A percentile compares a stretch with the other conserved stretches of the same genome.
Conservation (phyloP, 805 yeast genomes). For the Kluyveromyces starmeri region DNA sequence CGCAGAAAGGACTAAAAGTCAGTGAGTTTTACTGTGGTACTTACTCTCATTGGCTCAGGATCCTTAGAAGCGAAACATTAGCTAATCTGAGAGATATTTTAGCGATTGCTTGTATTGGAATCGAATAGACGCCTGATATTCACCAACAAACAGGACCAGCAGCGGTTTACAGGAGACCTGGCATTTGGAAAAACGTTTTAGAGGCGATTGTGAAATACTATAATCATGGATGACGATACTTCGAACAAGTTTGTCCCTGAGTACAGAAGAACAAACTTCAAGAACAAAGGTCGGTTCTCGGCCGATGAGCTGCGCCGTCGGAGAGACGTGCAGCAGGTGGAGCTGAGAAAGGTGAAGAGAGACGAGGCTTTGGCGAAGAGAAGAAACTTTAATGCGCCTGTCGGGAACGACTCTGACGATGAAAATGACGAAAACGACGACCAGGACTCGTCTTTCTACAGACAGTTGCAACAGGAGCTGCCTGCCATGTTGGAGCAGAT, state of each 20-base stretch:
- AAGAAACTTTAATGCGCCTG: conserved; percentile 56
- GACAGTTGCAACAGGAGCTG: conserved; percentile 53
- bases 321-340: conserved; percentile 95
- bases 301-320: conserved; percentile 96
- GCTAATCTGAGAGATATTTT: too few species aligned
- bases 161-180: too few species aligned
- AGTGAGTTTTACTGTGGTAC: too few species aligned
- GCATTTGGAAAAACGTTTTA: too few species aligned
- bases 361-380: conserved; percentile 92
- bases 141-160: too few species aligned
- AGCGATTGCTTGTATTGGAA: too few species aligned
- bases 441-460: conserved; percentile 29
- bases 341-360: conserved; percentile 89
- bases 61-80: too few species aligned
- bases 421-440: conserved; percentile 36
- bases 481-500: conserved; percentile 82
- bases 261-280: conserved; percentile 92
- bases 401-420: conserved; percentile 45
- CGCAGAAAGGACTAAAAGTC: too few species aligned
- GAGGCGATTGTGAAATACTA: too few species aligned
- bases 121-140: too few species aligned
- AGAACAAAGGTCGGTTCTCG: conserved; percentile 87
- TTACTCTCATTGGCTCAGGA: too few species aligned
- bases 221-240: conserved; percentile 49
- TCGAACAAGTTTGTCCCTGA: conserved; percentile 82